Evolutionary conservation across 371 early-diverging fungal species (phyloP).

Genomic region (Rhizopus arrhizus): DNA sequence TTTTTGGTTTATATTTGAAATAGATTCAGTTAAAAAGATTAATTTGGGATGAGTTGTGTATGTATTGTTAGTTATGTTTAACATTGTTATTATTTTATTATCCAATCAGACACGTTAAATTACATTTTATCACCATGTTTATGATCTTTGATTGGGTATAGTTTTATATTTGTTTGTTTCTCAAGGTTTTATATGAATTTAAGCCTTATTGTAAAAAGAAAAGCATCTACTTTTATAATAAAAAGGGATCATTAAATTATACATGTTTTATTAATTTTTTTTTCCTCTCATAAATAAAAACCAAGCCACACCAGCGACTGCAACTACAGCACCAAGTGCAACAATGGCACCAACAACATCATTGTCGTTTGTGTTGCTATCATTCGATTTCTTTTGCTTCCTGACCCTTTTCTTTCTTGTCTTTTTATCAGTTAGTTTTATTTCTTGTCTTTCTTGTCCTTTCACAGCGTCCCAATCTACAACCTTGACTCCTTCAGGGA

Average conservation of each 20-base stretch:
- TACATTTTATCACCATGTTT: too few species aligned
- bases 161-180: too few species aligned
- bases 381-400: constrained; percentile 5
- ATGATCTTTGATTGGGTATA: too few species aligned
- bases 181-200: too few species aligned
- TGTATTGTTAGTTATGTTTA: too few species aligned
- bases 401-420: constrained; percentile 28
- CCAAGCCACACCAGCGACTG: constrained; percentile 44
- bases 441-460: constrained; percentile 18
- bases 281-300: constrained; percentile 31
- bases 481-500: constrained; percentile 40
- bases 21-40: too few species aligned
- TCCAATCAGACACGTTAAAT: too few species aligned
- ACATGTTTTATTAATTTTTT: constrained; percentile 18
- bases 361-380: constrained; percentile 10
- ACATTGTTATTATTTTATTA: too few species aligned
- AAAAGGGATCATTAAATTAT: not conserved
- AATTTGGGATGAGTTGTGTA: too few species aligned
- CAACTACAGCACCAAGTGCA: constrained; percentile 34
- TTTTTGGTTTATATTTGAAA: too few species aligned
- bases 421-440: constrained; percentile 12
- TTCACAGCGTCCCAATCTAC: constrained; percentile 49
- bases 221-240: too few species aligned
- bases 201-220: too few species aligned
- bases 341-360: constrained; percentile 28